phyloP scores from a whole-genome alignment of 2,329 filamentous ascomycete genomes.

The Fusarium dimerum region DNA sequence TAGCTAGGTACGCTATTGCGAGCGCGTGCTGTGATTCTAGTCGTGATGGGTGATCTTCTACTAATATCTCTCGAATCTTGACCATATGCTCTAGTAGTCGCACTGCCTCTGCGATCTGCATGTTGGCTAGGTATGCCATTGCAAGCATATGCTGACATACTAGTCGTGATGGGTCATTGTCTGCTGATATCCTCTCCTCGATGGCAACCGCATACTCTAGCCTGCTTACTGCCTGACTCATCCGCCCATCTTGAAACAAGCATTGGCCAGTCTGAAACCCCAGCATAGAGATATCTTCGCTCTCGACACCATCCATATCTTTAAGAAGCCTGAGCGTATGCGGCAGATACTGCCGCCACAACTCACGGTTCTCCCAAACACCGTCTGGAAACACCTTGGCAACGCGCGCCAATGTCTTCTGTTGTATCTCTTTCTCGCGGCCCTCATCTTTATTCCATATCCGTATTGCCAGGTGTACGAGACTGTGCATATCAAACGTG shows the following conservation, averaged over 20 bases:
- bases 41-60: slow-evolving; percentile 1
- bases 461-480: slow-evolving; percentile 37
- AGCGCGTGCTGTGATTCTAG: slow-evolving; percentile 2
- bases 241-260: neutral
- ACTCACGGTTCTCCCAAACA: slow-evolving; percentile 2
- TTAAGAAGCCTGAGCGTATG: slow-evolving; percentile 4
- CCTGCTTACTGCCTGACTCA: neutral
- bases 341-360: slow-evolving; percentile 14
- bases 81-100: slow-evolving; percentile 6
- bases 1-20: slow-evolving; percentile 3
- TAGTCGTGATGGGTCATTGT: slow-evolving; percentile 1
- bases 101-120: slow-evolving; percentile 1
- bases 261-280: neutral
- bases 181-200: neutral
- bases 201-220: neutral
- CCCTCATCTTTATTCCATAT: slow-evolving; percentile 27
- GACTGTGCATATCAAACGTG: slow-evolving; percentile 40
- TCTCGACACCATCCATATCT: too few relatives aligned
- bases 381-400: neutral
- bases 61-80: neutral
- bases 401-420: neutral
- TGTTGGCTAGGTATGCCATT: neutral
- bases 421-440: neutral
- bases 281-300: fast-evolving
- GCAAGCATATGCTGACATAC: slow-evolving; percentile 2